Evolutionary conservation across 805 yeast species (phyloP), one percentile per base, ranked within the genome.

Genomic region (Starmerella vitae): DNA sequence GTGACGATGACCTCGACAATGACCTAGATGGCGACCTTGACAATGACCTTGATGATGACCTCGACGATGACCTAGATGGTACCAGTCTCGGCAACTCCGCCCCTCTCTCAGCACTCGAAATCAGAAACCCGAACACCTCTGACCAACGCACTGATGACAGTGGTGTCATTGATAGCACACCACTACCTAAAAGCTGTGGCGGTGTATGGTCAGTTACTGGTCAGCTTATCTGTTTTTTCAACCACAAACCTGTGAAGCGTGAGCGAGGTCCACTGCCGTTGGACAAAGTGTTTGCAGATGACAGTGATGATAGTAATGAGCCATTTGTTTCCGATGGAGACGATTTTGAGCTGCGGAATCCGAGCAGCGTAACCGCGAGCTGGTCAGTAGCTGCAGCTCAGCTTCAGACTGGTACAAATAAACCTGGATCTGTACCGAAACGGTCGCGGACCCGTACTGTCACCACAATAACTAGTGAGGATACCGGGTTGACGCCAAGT

Each of bases 111-210:
- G 30, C 30, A 13, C 17, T 27, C n/a, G 44, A 21, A 12, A 29
- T 14, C 12, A 37, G 18, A 2, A 22, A 26, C 13, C 34, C 46
- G 14, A 61, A 53, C 21, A 58, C 60, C 26, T 69, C 61, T 19
- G 59, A 55, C 25, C 54, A 55, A 4, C 56, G 49, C 10, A 58
- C 51, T 3, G 59, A 56, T 9, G 53, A 49, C 18, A 45, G 57
- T 52, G 71, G 63, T 7, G 50, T 47, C n/a, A 22, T 75, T 51
- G 93, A 83, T 53, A 76, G 83, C 30, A 82, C 94, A 0, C 96
- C 96, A 0, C 69, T 86, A 12, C 95, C 96, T 0, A 85, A 82
- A 53, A 91, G 85, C 8, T 86, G 94, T 62, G 95, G 95, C 8
- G 95, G 94, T 0, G 64, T 73, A 1, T 86, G 95, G 94, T 68